Percentiles rank a stretch among this genome's conserved stretches.
Evolutionary conservation across 2,329 filamentous ascomycete genomes (phyloP).

Genomic region (Xylariaceae sp.): DNA sequence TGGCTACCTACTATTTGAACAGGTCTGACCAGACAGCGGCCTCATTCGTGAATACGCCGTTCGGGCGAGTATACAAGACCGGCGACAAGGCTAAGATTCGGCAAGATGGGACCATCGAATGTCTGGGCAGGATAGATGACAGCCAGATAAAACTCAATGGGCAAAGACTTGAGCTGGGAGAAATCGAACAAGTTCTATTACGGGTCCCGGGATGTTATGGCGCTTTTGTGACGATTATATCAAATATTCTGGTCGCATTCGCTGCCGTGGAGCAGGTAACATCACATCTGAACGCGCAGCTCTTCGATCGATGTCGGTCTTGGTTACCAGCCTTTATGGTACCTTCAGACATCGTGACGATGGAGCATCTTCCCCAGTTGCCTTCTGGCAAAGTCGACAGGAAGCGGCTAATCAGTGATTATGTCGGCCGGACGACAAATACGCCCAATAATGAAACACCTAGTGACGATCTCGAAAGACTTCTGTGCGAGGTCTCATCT

Average conservation of each 20-base stretch:
- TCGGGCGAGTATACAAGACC: slow-evolving; percentile 74
- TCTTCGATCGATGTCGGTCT: slow-evolving; percentile 58
- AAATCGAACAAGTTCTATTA: slow-evolving; percentile 67
- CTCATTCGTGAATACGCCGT: slow-evolving; percentile 65
- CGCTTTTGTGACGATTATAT: slow-evolving; percentile 63
- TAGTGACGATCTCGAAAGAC: slow-evolving; percentile 34
- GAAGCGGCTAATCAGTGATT: slow-evolving; percentile 56
- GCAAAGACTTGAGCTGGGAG: slow-evolving; percentile 76
- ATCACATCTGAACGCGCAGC: slow-evolving; percentile 36
- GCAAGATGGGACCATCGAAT: slow-evolving; percentile 69
- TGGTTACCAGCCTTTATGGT: slow-evolving; percentile 86
- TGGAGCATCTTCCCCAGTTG: slow-evolving; percentile 65
- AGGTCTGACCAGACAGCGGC: slow-evolving; percentile 67
- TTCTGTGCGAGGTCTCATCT: slow-evolving; percentile 34
- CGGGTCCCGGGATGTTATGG: slow-evolving; percentile 59
- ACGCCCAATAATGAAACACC: slow-evolving; percentile 16
- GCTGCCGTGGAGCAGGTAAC: slow-evolving; percentile 50
- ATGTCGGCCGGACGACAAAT: slow-evolving; percentile 27
- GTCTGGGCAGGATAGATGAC: slow-evolving; percentile 70
- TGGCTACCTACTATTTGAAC: slow-evolving; percentile 79
- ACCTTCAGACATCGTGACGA: slow-evolving; percentile 65
- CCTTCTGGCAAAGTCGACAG: slow-evolving; percentile 82
- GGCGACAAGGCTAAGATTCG: slow-evolving; percentile 75
- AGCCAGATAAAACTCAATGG: slow-evolving; percentile 86
- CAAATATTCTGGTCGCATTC: slow-evolving; percentile 69